Evolutionary conservation across 495 filamentous ascomycete genomes (phyloP), one percentile per base, ranked within the genome.

Genomic region (Hypoxylon fragiforme): DNA sequence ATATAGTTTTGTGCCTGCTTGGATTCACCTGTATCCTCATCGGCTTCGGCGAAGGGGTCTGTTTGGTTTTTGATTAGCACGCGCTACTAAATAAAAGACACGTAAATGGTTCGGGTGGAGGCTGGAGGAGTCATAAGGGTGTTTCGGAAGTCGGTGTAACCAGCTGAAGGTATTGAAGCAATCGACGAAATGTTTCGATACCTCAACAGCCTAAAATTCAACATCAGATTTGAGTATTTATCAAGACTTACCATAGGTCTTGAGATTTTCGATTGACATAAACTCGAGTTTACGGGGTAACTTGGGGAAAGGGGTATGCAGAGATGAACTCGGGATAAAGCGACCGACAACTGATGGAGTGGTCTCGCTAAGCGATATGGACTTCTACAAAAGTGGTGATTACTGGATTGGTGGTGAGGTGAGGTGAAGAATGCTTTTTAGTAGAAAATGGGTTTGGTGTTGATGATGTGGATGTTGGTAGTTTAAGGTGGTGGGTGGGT

Each of bases 41-140:
- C 94, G 86, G 92, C 95, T 89, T 98, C 94, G 87, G 94, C 94
- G 92, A 98, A 98, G 88, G 94, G 94, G 88, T 98, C 92, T 96
- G 72, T 41, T 44, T 32, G 0, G 14, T 34, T 11, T 12, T 26
- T 11, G 16, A 19, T 68, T 65, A 68, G 64, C 40, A 36, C 15
- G 50, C 18, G 21, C 13, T 31, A 13, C 22, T 16, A 28, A 19
- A 42, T 12, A 18, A 38, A 37, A 8, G 30, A 44, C 21, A 26
- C 48, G 57, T 30, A 65, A 50, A 65, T 37, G 5, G 49, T 28
- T 30, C 40, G 47, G 47, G n/a, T 28, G 34, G 9, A 41, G 44
- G 24, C 21, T 42, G 21, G 26, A 36, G 11, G 35, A 35, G 42
- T 32, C 30, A 42, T n/a, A 12, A 34, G 31, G n/a, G n/a, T n/a